These are phyloP conservation scores for Thermothelomyces thermophilus DNA, from an alignment of 2,329 filamentous ascomycete genomes.

Conservation along the genomic window DNA sequence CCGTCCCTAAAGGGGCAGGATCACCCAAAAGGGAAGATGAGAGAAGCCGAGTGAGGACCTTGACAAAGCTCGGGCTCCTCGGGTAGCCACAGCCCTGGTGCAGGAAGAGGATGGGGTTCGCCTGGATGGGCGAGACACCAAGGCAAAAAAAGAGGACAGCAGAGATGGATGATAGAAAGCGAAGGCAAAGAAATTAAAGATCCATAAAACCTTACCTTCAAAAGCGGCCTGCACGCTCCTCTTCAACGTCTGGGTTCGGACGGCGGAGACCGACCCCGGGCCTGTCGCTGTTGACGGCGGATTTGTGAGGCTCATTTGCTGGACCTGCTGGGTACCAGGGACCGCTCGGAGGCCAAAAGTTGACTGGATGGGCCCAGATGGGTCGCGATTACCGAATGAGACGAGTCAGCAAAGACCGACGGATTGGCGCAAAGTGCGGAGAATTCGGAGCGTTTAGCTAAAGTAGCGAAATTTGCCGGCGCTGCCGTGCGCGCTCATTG, in stretches of 20 bases:
- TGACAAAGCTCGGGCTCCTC: slow-evolving; percentile 9
- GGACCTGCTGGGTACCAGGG: background rate
- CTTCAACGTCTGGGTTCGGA: slow-evolving; percentile 45
- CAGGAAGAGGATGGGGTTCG: background rate
- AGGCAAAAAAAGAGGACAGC: slow-evolving; percentile 15
- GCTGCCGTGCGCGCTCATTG: background rate
- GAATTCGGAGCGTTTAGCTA: background rate
- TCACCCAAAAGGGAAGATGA: background rate
- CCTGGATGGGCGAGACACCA: background rate
- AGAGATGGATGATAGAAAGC: slow-evolving; percentile 12
- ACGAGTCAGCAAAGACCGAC: slow-evolving; percentile 9
- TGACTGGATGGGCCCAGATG: slow-evolving; percentile 1
- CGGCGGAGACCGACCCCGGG: slow-evolving; percentile 40
- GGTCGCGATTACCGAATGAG: slow-evolving; percentile 12
- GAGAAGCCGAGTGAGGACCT: background rate
- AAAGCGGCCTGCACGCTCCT: slow-evolving; percentile 55
- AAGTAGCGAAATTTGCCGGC: slow-evolving; percentile 6
- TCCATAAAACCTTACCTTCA: slow-evolving; percentile 43
- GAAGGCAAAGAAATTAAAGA: slow-evolving; percentile 4
- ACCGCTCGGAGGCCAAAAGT: slow-evolving; percentile 6
- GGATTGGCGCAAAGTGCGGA: slow-evolving; percentile 4
- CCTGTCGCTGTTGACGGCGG: slow-evolving; percentile 45
- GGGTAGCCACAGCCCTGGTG: slow-evolving; percentile 12
- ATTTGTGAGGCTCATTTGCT: slow-evolving; percentile 49
- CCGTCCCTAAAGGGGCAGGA: background rate